phyloP scores from a whole-genome alignment of 2,329 filamentous ascomycete species.

The Penicillium oxalicum region DNA sequence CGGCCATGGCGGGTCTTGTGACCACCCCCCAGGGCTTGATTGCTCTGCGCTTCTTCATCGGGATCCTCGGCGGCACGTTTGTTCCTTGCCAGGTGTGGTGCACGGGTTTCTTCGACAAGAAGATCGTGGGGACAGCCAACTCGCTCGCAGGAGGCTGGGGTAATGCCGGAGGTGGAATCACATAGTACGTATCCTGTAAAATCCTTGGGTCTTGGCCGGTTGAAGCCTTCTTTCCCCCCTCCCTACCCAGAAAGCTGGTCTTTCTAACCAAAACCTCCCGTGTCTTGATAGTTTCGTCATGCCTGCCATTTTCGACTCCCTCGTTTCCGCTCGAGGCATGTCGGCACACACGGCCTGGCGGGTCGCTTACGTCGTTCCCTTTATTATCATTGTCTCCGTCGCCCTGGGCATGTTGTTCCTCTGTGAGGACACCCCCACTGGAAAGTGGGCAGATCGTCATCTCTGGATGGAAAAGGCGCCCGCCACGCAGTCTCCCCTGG shows the following conservation, averaged over 20 bases:
- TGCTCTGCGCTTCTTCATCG: constrained; percentile 41
- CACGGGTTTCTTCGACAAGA: constrained; percentile 89
- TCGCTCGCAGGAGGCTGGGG: constrained; percentile 78
- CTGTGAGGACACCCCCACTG: constrained; percentile 76
- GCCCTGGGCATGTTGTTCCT: constrained; percentile 65
- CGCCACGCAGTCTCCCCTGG: constrained; percentile 11
- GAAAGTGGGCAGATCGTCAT: constrained; percentile 70
- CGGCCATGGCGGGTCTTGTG: constrained; percentile 73
- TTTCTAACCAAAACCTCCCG: background rate
- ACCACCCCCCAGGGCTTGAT: constrained; percentile 53
- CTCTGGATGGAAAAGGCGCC: constrained; percentile 47
- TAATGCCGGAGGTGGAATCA: constrained; percentile 83
- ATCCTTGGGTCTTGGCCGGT: too few relatives aligned
- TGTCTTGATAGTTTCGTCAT: constrained; percentile 61
- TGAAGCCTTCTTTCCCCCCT: background rate
- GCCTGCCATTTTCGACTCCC: constrained; percentile 79
- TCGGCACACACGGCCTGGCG: constrained; percentile 69
- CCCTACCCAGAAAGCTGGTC: too few relatives aligned
- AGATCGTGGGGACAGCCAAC: constrained; percentile 82
- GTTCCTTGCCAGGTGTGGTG: constrained; percentile 78
- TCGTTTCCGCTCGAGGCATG: constrained; percentile 56
- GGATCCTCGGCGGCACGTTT: constrained; percentile 41
- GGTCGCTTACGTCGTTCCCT: constrained; percentile 75
- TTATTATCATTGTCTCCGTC: constrained; percentile 64
- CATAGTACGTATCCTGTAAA: constrained; percentile 48